Base-by-base conservation (phyloP, 306 rosid species). In the Lathyrus oleraceus region DNA sequence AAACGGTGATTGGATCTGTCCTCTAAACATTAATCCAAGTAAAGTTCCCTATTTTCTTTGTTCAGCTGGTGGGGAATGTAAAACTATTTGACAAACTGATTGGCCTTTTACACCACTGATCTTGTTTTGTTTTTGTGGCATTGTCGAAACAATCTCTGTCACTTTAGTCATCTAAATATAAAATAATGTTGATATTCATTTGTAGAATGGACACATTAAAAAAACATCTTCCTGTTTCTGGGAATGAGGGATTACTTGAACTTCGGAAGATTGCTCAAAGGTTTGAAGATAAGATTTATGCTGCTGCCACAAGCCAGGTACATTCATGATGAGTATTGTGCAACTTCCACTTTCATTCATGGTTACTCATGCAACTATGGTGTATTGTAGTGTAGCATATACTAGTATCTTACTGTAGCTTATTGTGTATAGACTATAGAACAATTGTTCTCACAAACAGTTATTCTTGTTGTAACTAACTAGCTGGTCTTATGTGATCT, bases 271-370 rank as follows among this genome's bases (percentile, higher is more conserved):
- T 90, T 65, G 96, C 96, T 70, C 79, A 75, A 64, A 90, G 91
- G 80, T 88, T 93, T 75, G 94, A 93, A 83, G 98, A 93, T 39
- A 87, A 90, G 80, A 81, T 88, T 76, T 87, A 74, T 73, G 10
- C 63, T 51, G 85, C 81, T 51, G 87, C 97, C 43, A 78, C 81
- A 27, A 88, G 69, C 75, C 89, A 88, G 94, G 97, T 93, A 79
- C 17, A 17, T 70, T 43, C 30, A 64, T 42, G 30, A 16, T 45
- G 14, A 71, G 42, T 2, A 53, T 36, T 52, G 16, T 70, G 52
- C 2, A 53, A 40, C 25, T 15, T 49, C 56, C 27, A n/a, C 54
- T 54, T 39, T 65, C 28, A 27, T 59, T 44, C 21, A 45, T 66
- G n/a, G n/a, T n/a, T n/a, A n/a, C n/a, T n/a, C n/a, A n/a, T n/a